Base-by-base conservation (phyloP, 2,329 filamentous ascomycete genomes). In the Diaporthe ilicicola region DNA sequence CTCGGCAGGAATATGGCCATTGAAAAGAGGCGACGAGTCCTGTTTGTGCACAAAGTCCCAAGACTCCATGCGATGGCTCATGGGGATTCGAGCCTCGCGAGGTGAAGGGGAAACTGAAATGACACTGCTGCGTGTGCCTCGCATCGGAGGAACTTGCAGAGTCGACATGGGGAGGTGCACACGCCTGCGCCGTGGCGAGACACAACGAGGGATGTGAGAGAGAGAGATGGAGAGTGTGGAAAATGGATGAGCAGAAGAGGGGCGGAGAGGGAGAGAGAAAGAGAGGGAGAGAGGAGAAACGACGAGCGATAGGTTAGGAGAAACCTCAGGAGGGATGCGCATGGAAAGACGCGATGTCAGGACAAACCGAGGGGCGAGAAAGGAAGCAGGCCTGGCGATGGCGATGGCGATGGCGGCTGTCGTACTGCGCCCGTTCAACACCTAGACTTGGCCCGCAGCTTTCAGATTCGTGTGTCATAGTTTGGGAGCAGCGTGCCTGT, bases 1-100 rank as follows among this genome's bases (percentile, higher is more conserved):
- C 24, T 69, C 54, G 12, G 44, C 32, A 19, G 67, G 54, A 24
- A 69, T 62, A 13, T 9, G 54, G 15, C 50, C 62, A 39, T 32
- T 68, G 54, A 48, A 69, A 7, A 62, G 46, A 24, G 67, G 67
- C 12, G 54, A 69, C 4, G 44, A 44, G 32, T 42, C 8, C 22
- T 69, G 67, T 13, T 34, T 42, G 19, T 69, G 12, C 17, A 64
- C 46, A 29, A 22, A 19, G 3, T 42, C 34, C 65, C 65, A 67
- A 15, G n/a, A n/a, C 19, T 39, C 51, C 4, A 50, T 67, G 51
- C 42, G 65, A 48, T 29, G 19, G 3, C 29, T 56, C 51, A 67
- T 67, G 7, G 65, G 65, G n/a, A 37, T 27, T 39, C 27, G 42
- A 50, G 42, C 51, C 53, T 56, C 22, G 22, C 53, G 9, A 46